Base-by-base conservation (phyloP, 2,329 filamentous ascomycete genomes). In the Podosphaera xanthii region DNA sequence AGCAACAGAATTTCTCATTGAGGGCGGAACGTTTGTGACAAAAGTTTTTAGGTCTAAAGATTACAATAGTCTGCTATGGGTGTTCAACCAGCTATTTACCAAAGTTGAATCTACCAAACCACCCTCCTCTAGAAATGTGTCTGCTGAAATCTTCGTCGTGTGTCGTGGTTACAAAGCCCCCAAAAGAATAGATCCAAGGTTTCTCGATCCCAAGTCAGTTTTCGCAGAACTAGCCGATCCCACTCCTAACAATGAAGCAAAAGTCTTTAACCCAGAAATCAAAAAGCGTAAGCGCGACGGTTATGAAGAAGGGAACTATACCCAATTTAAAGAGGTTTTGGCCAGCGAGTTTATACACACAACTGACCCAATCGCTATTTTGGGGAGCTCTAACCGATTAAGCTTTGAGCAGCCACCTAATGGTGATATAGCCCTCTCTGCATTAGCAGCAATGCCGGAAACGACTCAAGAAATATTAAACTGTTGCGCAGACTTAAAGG, bases 21-120 rank as follows among this genome's bases (percentile, higher is more conserved):
- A 91, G 70, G 88, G 90, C 53, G 92, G 92, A 63, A 91, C 84
- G 7, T 97, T 97, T 64, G 90, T 97, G 52, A 97, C 91, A 59
- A 98, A 98, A 73, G 87, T 98, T 50, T 98, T 98, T 76, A 77
- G 92, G 63, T 94, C 87, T 40, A 97, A 96, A 70, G 91, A 98
- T 70, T 97, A 95, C 75, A 96, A 96, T 70, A 84, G 88, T 60
- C 73, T 98, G 53, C 78, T 97, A 56, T 98, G 92, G 92, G 90
- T 97, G 40, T 89, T 97, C 75, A 95, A 95, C 70, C 92, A 98
- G 71, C 77, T 98, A 0, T 98, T 98, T 74, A 78, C 79, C 55
- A 94, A 92, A 64, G 92, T 98, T 63, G 91, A 98, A 70, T 91
- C 94, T 56, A 98, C 92, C 4, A 98, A 98, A 72, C 92, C 92